Conservation (phyloP, 202 grass and related monocot species). For the Elaeis oleifera region DNA sequence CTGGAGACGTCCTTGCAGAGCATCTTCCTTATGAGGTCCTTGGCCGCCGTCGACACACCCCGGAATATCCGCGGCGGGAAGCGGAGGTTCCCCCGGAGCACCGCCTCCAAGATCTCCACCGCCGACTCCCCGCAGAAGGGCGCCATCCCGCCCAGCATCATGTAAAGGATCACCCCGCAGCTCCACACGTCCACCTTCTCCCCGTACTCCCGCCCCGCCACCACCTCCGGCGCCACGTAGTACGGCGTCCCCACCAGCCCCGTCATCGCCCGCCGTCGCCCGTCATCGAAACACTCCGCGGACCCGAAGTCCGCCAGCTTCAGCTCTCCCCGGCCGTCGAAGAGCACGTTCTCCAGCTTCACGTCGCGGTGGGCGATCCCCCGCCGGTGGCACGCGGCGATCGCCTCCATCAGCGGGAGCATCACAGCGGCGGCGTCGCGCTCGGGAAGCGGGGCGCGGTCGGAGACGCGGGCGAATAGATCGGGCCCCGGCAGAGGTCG, state of each 20-base stretch:
- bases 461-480: conserved; percentile 2
- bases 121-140: conserved; percentile 14
- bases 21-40: conserved; percentile 10
- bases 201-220: conserved; percentile 7
- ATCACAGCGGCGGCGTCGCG: conserved; percentile 2
- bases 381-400: conserved; percentile 4
- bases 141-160: conserved; percentile 1
- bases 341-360: conserved; percentile 16
- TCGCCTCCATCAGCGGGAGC: not conserved
- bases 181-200: conserved; percentile 21
- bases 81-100: conserved; percentile 11
- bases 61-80: conserved; percentile 1
- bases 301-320: conserved; percentile 21
- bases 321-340: conserved; percentile 5
- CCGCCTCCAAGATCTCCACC: conserved; percentile 9
- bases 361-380: conserved; percentile 19
- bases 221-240: conserved; percentile 18
- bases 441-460: conserved; percentile 7
- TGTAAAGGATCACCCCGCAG: conserved; percentile 16
- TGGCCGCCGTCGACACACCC: conserved; percentile 7
- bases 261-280: not conserved
- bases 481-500: conserved; percentile 5
- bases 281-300: not conserved
- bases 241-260: conserved; percentile 15
- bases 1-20: conserved; percentile 12